These are phyloP conservation scores for Myrmaecium sp. DNA, from an alignment of 2,329 filamentous ascomycete species.

Conservation along the genomic window DNA sequence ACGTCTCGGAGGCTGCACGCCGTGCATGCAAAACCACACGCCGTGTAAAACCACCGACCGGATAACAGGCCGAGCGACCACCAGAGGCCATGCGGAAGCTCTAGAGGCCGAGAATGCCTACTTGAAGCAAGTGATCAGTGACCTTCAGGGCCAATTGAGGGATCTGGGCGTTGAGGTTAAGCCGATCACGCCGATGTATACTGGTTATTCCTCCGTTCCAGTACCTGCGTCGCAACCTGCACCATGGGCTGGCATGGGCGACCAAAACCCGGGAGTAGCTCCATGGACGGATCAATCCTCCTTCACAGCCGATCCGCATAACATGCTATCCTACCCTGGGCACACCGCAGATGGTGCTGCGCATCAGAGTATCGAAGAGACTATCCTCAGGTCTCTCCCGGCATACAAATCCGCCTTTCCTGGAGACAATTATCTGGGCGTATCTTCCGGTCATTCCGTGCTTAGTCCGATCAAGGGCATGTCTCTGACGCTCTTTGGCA, in stretches of 20 bases:
- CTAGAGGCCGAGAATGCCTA: conserved; percentile 56
- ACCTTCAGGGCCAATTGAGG: conserved; percentile 49
- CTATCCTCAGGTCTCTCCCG: conserved; percentile 18
- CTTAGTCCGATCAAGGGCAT: conserved; percentile 62
- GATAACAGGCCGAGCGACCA: conserved; percentile 65
- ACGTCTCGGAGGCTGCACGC: conserved; percentile 62
- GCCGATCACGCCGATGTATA: conserved; percentile 22
- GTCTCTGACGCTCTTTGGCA: conserved; percentile 60
- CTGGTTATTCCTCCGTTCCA: conserved; percentile 12
- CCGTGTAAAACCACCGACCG: conserved; percentile 76
- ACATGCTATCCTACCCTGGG: conserved; percentile 7
- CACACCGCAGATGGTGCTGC: conserved; percentile 4
- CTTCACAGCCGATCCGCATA: too few relatives aligned
- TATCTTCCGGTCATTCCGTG: conserved; percentile 43
- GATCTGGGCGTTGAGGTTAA: conserved; percentile 44
- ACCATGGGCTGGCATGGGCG: conserved; percentile 3
- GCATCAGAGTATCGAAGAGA: conserved; percentile 7
- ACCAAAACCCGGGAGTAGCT: conserved; percentile 8
- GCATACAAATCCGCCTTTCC: conserved; percentile 29
- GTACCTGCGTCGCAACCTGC: conserved; percentile 7
- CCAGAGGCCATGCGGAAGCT: conserved; percentile 60
- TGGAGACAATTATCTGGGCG: conserved; percentile 50
- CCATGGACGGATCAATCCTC: too few relatives aligned
- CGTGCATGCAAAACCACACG: conserved; percentile 58
- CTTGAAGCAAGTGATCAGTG: conserved; percentile 48